phyloP scores from a whole-genome alignment of 352 stramenopile species.

The Phytophthora sp. region DNA sequence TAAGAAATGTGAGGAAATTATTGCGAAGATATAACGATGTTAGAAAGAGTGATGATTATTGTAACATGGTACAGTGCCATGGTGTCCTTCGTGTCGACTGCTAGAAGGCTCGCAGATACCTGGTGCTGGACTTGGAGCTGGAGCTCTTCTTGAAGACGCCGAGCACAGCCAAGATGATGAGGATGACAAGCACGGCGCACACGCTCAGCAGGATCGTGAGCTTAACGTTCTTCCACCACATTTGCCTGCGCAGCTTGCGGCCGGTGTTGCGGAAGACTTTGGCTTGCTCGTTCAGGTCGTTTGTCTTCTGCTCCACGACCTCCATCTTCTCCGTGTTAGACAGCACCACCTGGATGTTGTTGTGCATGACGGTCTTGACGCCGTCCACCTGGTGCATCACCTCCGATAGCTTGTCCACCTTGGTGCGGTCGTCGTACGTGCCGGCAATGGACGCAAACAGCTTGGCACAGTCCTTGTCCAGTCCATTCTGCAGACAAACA shows the following conservation, averaged over 20 bases:
- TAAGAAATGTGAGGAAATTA: no score
- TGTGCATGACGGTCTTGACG: constrained; percentile 87
- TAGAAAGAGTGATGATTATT: no score
- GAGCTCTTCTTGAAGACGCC: constrained; percentile 81
- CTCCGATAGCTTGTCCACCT: constrained; percentile 87
- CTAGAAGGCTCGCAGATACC: constrained; percentile 23
- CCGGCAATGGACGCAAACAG: constrained; percentile 59
- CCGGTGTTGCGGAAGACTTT: constrained; percentile 88
- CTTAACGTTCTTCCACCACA: constrained; percentile 90
- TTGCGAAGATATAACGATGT: no score
- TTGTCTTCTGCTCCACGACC: constrained; percentile 87
- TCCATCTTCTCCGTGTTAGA: constrained; percentile 92
- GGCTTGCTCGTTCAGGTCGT: constrained; percentile 86
- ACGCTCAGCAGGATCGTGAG: constrained; percentile 72
- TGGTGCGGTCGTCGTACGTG: constrained; percentile 86
- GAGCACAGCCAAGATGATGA: constrained; percentile 76
- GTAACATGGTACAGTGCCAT: constrained; percentile 21
- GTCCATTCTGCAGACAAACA: constrained; percentile 48
- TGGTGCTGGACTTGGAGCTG: constrained; percentile 9
- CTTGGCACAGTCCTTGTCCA: constrained; percentile 84
- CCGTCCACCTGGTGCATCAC: constrained; percentile 84
- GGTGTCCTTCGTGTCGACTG: background rate
- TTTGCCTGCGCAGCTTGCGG: constrained; percentile 75
- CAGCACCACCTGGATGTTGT: constrained; percentile 88
- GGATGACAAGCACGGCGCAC: constrained; percentile 69